phyloP scores from a whole-genome alignment of 2,329 filamentous ascomycete species.

The Botrytis galanthina region DNA sequence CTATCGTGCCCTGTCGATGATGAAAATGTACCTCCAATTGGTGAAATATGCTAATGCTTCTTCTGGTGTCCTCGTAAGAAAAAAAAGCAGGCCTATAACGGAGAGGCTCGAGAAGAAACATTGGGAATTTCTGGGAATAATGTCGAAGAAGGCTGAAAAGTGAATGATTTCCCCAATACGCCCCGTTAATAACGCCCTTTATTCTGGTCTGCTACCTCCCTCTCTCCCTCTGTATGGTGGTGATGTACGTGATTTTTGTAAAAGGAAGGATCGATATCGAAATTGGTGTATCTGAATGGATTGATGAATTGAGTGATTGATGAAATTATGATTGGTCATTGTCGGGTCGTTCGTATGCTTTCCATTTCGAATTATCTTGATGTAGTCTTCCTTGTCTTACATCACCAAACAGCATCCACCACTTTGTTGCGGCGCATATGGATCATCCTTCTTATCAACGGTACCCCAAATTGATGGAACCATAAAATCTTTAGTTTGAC shows the following conservation, averaged over 20 bases:
- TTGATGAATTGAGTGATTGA: conserved; percentile 13
- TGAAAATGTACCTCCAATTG: conserved; percentile 15
- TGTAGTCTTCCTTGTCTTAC: conserved; percentile 48
- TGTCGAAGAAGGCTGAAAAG: conserved; percentile 14
- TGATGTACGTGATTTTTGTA: conserved; percentile 11
- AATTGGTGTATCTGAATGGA: conserved; percentile 15
- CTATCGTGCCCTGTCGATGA: conserved; percentile 7
- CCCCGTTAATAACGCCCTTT: conserved; percentile 18
- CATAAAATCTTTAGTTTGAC: conserved; percentile 98
- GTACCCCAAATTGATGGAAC: conserved; percentile 91
- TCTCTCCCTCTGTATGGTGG: conserved; percentile 7
- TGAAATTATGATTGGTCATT: conserved; percentile 21
- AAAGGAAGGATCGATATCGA: conserved; percentile 7
- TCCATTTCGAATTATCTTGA: conserved; percentile 19
- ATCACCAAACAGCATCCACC: conserved; percentile 91
- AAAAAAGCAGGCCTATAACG: neutral
- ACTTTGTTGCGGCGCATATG: conserved; percentile 94
- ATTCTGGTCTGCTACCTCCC: conserved; percentile 1
- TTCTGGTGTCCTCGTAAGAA: neutral
- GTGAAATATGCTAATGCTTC: conserved; percentile 21
- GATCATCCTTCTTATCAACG: conserved; percentile 92
- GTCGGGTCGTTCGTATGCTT: conserved; percentile 23
- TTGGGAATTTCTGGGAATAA: neutral
- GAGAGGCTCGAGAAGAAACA: neutral
- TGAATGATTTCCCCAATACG: conserved; percentile 12